Conservation (phyloP, 2,329 filamentous ascomycete genomes). For the Xylariaceae sp. region DNA sequence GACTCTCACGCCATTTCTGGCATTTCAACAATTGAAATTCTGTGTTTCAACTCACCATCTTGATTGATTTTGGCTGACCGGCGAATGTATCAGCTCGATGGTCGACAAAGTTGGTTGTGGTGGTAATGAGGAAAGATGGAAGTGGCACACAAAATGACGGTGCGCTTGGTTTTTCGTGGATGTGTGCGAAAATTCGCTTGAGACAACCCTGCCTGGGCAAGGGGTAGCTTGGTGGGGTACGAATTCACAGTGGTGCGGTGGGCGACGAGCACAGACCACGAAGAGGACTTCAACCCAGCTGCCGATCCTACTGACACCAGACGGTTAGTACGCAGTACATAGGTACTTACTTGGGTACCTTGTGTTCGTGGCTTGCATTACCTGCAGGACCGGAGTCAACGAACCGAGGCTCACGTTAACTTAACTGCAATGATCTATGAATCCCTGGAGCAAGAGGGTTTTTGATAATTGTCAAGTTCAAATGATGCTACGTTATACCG, state of each 20-base stretch:
- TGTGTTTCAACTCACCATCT: constrained; percentile 66
- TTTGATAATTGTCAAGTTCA: neutral
- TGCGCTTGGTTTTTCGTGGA: constrained; percentile 28
- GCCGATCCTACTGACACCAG: neutral
- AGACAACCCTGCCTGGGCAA: constrained; percentile 10
- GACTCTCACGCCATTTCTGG: constrained; percentile 62
- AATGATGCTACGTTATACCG: neutral
- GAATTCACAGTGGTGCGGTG: constrained; percentile 29
- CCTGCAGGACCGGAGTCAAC: neutral
- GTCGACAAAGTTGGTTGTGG: constrained; percentile 24
- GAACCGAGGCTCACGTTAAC: neutral
- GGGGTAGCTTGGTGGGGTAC: constrained; percentile 40
- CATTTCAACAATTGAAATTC: constrained; percentile 35
- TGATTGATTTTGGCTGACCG: constrained; percentile 59
- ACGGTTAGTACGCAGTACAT: too few species aligned
- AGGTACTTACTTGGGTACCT: too few species aligned
- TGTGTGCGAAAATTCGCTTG: constrained; percentile 44
- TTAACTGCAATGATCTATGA: neutral
- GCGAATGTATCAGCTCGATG: constrained; percentile 30
- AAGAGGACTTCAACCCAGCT: neutral
- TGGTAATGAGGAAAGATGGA: constrained; percentile 13
- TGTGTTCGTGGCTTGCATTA: too few species aligned
- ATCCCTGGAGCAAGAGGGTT: neutral
- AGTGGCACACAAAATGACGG: constrained; percentile 25
- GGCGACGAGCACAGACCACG: constrained; percentile 34